Conservation (phyloP, 768 basidiomycete species). For the Mycena vulgaris region DNA sequence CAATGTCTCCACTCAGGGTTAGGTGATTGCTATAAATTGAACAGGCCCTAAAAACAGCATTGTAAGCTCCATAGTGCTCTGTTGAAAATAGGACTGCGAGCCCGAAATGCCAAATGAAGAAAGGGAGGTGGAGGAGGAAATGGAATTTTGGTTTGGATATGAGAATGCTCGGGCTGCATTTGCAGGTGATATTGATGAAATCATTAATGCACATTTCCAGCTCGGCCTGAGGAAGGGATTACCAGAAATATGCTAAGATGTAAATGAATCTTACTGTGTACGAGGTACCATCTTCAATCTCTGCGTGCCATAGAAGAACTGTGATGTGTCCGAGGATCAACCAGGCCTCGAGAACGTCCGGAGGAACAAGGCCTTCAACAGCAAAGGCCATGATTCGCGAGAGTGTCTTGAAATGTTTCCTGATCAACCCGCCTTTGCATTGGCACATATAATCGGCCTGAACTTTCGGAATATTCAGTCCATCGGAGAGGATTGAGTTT, state of each 20-base stretch:
- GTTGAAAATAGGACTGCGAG: constrained; percentile 48
- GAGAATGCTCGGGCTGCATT: constrained; percentile 44
- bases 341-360: constrained; percentile 41
- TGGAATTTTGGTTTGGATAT: constrained; percentile 41
- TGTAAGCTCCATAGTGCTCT: constrained; percentile 47
- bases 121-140: constrained; percentile 46
- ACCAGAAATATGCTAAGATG: no score
- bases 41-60: constrained; percentile 35
- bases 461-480: constrained; percentile 44
- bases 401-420: constrained; percentile 47
- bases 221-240: constrained; percentile 15
- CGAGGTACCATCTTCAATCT: constrained; percentile 40
- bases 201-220: constrained; percentile 42
- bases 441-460: constrained; percentile 49
- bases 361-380: constrained; percentile 43
- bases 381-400: constrained; percentile 48
- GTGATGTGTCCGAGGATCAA: constrained; percentile 37
- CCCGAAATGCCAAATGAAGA: constrained; percentile 45
- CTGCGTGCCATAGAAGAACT: constrained; percentile 48
- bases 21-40: constrained; percentile 38
- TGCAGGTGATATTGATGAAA: constrained; percentile 28
- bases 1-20: constrained; percentile 38
- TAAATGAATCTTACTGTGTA: constrained; percentile 42
- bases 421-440: constrained; percentile 49
- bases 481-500: constrained; percentile 41